Evolutionary conservation across 148 eudicot species (phyloP).

Genomic region (Linanthus parryae): DNA sequence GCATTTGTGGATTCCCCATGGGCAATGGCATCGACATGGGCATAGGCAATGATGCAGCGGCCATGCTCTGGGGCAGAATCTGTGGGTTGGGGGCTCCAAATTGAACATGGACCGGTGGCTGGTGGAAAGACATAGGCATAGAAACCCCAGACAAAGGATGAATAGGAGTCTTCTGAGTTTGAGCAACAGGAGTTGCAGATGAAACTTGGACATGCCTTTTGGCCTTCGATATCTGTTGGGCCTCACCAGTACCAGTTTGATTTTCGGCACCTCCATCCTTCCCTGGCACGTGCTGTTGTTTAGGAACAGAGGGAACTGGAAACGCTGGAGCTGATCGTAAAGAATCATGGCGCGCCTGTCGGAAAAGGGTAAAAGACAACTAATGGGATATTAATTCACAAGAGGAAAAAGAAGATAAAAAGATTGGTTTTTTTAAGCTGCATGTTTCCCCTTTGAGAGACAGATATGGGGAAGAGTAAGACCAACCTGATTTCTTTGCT

Average conservation of each 20-base stretch:
- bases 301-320: constrained; percentile 41
- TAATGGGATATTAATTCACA: too few relatives aligned
- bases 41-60: constrained; percentile 37
- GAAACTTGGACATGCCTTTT: constrained; percentile 41
- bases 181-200: constrained; percentile 27
- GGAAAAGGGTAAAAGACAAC: too few relatives aligned
- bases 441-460: too few relatives aligned
- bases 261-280: constrained; percentile 34
- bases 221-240: constrained; percentile 23
- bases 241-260: constrained; percentile 29
- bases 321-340: constrained; percentile 27
- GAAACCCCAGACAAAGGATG: constrained; percentile 36
- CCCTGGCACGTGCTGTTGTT: constrained; percentile 41
- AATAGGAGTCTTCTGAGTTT: constrained; percentile 42
- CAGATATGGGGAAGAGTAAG: too few relatives aligned
- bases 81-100: constrained; percentile 49
- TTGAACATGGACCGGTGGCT: constrained; percentile 36
- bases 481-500: constrained; percentile 69
- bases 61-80: constrained; percentile 39
- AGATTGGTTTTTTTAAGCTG: too few relatives aligned
- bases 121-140: constrained; percentile 41
- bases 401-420: too few relatives aligned
- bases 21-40: constrained; percentile 47
- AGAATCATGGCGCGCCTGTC: constrained; percentile 45
- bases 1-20: constrained; percentile 48